Conservation (phyloP, 331 rosid genomes). For the Erythrophleum ivorense region DNA sequence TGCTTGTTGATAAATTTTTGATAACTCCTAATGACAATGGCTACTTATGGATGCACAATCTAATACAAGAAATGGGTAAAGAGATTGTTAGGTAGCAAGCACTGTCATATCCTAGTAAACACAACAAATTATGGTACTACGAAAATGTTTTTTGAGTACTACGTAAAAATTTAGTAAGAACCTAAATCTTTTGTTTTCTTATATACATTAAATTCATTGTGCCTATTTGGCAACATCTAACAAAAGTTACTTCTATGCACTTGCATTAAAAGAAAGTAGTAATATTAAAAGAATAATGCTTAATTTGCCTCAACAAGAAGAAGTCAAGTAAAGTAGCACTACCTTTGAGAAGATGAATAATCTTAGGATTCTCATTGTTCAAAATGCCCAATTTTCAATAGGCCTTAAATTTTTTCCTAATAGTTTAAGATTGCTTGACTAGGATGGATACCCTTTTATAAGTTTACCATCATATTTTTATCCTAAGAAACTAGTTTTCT, state of each 20-base stretch:
- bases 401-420: background rate
- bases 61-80: background rate
- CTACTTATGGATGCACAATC: background rate
- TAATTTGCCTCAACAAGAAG: background rate
- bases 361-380: too few relatives aligned
- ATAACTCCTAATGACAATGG: background rate
- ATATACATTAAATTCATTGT: too few relatives aligned
- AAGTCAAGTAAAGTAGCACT: background rate
- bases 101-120: background rate
- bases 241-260: background rate
- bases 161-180: background rate
- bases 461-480: background rate
- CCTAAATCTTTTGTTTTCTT: background rate
- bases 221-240: background rate
- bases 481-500: background rate
- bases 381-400: background rate
- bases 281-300: too few relatives aligned
- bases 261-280: background rate
- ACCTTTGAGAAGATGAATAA: background rate
- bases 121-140: background rate
- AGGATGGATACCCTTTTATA: background rate
- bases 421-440: background rate
- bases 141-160: background rate
- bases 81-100: background rate
- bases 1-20: background rate